Evolutionary conservation across 768 basidiomycete species (phyloP), one percentile per base, ranked within the genome.

Genomic region (Saitozyma sp.): DNA sequence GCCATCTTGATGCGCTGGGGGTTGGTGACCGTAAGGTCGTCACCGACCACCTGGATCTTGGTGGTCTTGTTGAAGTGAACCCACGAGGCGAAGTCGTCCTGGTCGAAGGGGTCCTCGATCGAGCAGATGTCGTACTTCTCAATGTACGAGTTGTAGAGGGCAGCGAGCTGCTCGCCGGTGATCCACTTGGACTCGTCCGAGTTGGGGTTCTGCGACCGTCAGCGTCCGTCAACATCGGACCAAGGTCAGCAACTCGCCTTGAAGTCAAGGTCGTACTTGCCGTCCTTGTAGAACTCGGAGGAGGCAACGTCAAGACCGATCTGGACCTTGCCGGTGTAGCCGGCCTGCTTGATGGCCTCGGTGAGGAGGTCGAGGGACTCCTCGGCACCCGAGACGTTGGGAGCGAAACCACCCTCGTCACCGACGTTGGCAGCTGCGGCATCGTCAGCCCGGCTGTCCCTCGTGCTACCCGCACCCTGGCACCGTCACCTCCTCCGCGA

Each of bases 31-130:
- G 93, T 95, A 83, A 99, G 82, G 80, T 99, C 96, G 74, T 98
- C 95, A 61, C 79, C 79, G 63, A 81, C 80, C 55, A 80, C 71
- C 72, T 79, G 72, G 51, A 70, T 67, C 57, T 61, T 72, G 60
- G 64, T 54, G 57, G 59, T 58, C 73, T 83, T 81, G 72, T 90
- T 96, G 83, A 97, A 91, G 84, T 92, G 88, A 43, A 86, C 83
- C 96, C 96, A 99, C 48, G 93, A 92, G 79, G 92, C 92, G 92
- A 92, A 97, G 83, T 99, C 96, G 79, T 99, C 96, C 84, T 99
- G 94, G 82, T 98, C 95, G 83, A 99, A 99, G 80, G 96, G 95
- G 81, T 99, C 96, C 83, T 79, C 78, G 63, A 79, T 79, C 45
- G 78, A 77, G 68, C 67, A 64, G 69, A 97, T 98, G 63, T 94